These are phyloP conservation scores for Nannochloris sp. DNA, from an alignment of 139 green algal genomes.

Conservation along the genomic window DNA sequence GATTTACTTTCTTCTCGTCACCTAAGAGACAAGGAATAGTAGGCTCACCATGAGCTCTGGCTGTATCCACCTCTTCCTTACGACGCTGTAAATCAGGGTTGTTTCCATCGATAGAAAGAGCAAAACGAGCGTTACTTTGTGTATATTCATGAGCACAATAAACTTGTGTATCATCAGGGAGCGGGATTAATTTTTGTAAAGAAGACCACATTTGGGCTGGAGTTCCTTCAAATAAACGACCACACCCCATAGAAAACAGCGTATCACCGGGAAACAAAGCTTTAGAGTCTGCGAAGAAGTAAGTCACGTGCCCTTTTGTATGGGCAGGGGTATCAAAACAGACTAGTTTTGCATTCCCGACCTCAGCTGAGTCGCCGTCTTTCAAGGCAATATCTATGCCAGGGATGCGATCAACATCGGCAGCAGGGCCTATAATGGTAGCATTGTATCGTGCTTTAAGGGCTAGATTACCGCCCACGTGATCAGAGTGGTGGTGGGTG, in stretches of 20 bases:
- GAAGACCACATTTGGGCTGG: slow-evolving; percentile 69
- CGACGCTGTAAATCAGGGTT: slow-evolving; percentile 53
- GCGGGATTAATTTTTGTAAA: slow-evolving; percentile 63
- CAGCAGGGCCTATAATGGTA: slow-evolving; percentile 50
- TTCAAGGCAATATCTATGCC: slow-evolving; percentile 68
- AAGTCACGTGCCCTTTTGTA: slow-evolving; percentile 78
- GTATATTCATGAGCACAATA: slow-evolving; percentile 78
- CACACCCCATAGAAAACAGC: slow-evolving; percentile 84
- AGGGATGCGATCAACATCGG: slow-evolving; percentile 67
- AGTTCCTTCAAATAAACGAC: slow-evolving; percentile 83
- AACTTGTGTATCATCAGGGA: slow-evolving; percentile 63
- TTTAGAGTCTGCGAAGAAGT: slow-evolving; percentile 46
- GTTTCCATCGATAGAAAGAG: slow-evolving; percentile 50
- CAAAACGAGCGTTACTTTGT: slow-evolving; percentile 64
- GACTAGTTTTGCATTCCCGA: slow-evolving; percentile 43
- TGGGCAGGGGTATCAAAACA: slow-evolving; percentile 82
- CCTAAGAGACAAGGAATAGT: slow-evolving; percentile 70
- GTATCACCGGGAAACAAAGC: slow-evolving; percentile 69
- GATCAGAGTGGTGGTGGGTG: slow-evolving; percentile 60
- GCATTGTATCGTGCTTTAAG: slow-evolving; percentile 31
- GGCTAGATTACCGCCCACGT: slow-evolving; percentile 28
- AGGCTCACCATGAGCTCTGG: slow-evolving; percentile 35
- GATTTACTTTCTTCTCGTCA: slow-evolving; percentile 83
- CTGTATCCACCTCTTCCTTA: slow-evolving; percentile 45
- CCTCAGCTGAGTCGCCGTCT: slow-evolving; percentile 49